These are phyloP conservation scores for Dalechampia spathulata DNA, from an alignment of 441 rosid genomes.

Conservation along the genomic window DNA sequence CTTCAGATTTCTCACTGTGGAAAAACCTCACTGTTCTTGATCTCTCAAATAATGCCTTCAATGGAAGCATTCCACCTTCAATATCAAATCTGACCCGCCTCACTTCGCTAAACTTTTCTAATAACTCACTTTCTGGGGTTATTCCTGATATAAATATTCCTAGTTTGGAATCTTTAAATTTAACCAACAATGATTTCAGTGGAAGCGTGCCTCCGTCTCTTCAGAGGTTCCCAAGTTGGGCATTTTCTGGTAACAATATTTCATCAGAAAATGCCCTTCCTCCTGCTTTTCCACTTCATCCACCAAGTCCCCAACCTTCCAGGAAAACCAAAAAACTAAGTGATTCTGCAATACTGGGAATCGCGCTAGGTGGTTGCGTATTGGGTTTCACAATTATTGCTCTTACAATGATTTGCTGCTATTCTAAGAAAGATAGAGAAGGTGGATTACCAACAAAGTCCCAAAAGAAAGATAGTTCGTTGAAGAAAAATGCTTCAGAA, in stretches of 20 bases:
- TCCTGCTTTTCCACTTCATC: constrained; percentile 41
- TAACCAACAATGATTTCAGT: constrained; percentile 59
- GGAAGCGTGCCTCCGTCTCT: constrained; percentile 64
- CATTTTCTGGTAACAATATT: constrained; percentile 60
- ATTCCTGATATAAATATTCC: constrained; percentile 57
- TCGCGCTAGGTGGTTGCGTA: constrained; percentile 42
- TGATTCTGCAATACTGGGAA: constrained; percentile 53
- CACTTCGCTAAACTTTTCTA: constrained; percentile 42
- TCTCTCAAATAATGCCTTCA: constrained; percentile 55
- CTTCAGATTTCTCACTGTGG: constrained; percentile 61
- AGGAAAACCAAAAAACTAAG: constrained; percentile 31
- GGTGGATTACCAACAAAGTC: constrained; percentile 23
- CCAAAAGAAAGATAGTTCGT: constrained; percentile 34
- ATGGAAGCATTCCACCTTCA: constrained; percentile 63
- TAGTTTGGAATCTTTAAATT: constrained; percentile 44
- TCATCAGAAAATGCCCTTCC: constrained; percentile 29
- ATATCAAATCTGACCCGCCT: constrained; percentile 50
- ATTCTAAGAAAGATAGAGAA: constrained; percentile 27
- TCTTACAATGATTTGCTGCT: constrained; percentile 37
- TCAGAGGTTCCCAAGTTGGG: constrained; percentile 48
- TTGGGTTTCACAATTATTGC: constrained; percentile 35
- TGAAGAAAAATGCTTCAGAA: constrained; percentile 36
- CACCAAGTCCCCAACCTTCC: constrained; percentile 38
- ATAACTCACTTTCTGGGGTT: constrained; percentile 65
- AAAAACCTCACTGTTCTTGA: constrained; percentile 47